A percentile compares a stretch with the other conserved stretches of the same genome.
phyloP scores from a whole-genome alignment of 2,329 filamentous ascomycete genomes.

The Alternaria sp. region DNA sequence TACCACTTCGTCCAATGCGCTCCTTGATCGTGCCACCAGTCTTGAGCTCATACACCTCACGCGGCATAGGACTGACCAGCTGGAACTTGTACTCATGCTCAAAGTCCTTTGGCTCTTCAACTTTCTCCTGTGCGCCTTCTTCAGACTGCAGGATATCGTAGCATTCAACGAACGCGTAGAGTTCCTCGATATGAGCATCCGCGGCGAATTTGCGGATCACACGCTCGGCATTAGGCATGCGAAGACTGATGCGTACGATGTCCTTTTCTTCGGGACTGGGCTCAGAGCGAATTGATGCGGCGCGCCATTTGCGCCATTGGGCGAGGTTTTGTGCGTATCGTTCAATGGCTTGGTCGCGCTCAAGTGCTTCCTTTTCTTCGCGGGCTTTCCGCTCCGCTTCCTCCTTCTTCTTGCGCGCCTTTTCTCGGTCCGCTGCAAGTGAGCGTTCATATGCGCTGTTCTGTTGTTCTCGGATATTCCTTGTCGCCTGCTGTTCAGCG shows the following conservation, averaged over 20 bases:
- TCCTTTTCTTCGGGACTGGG: slow-evolving; percentile 70
- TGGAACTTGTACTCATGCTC: slow-evolving; percentile 84
- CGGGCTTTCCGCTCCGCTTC: slow-evolving; percentile 70
- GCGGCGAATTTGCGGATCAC: slow-evolving; percentile 77
- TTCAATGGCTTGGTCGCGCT: slow-evolving; percentile 67
- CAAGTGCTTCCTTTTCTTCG: slow-evolving; percentile 70
- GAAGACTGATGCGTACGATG: slow-evolving; percentile 72
- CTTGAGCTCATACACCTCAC: slow-evolving; percentile 77
- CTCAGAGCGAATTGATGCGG: slow-evolving; percentile 69
- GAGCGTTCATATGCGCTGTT: slow-evolving; percentile 94
- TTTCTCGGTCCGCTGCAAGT: slow-evolving; percentile 84
- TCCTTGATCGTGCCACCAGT: slow-evolving; percentile 70
- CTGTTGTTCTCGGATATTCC: slow-evolving; percentile 83
- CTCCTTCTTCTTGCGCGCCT: slow-evolving; percentile 76
- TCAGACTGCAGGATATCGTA: slow-evolving; percentile 67
- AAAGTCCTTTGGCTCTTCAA: slow-evolving; percentile 69
- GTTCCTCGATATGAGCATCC: slow-evolving; percentile 78
- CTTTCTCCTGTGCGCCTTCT: slow-evolving; percentile 40
- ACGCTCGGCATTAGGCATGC: slow-evolving; percentile 70
- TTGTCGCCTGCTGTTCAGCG: slow-evolving; percentile 79
- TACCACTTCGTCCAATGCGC: slow-evolving; percentile 81
- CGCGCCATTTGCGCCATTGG: slow-evolving; percentile 85
- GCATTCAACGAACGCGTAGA: slow-evolving; percentile 97
- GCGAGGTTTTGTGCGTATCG: slow-evolving; percentile 60
- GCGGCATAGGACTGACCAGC: slow-evolving; percentile 84